phyloP scores from a whole-genome alignment of 1,284 basidiomycete genomes.

The Leccinum colubrinum region DNA sequence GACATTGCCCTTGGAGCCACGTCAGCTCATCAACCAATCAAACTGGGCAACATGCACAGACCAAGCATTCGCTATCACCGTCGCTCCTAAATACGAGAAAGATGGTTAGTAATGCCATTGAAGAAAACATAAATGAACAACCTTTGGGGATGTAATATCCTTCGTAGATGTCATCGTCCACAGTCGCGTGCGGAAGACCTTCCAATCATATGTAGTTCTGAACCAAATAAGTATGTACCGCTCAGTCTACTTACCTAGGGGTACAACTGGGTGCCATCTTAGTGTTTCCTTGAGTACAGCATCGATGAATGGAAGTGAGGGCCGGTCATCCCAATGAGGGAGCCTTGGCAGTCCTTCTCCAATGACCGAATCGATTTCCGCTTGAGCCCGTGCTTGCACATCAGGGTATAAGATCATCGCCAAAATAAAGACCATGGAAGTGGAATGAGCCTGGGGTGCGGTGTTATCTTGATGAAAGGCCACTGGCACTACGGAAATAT shows the following conservation, averaged over 20 bases:
- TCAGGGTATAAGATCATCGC: conserved; percentile 47
- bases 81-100: conserved; percentile 17
- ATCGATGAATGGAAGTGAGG: conserved; percentile 41
- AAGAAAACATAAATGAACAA: background rate
- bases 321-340: conserved; percentile 40
- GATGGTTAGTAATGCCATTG: background rate
- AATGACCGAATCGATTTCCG: conserved; percentile 42
- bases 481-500: background rate
- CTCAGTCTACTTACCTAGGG: conserved; percentile 22
- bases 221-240: background rate
- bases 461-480: conserved; percentile 7
- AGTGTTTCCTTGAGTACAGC: conserved; percentile 53
- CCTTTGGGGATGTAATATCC: conserved; percentile 44
- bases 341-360: conserved; percentile 31
- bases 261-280: conserved; percentile 47
- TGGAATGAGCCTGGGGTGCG: conserved; percentile 37
- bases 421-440: conserved; percentile 45
- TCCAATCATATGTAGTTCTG: background rate
- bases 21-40: background rate
- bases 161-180: conserved; percentile 41
- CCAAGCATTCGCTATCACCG: conserved; percentile 24
- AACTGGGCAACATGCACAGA: conserved; percentile 1
- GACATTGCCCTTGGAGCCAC: conserved; percentile 39
- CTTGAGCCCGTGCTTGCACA: conserved; percentile 26
- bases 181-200: conserved; percentile 43